phyloP scores from a whole-genome alignment of 2,329 filamentous ascomycete genomes.

The Salinomyces thailandicus region DNA sequence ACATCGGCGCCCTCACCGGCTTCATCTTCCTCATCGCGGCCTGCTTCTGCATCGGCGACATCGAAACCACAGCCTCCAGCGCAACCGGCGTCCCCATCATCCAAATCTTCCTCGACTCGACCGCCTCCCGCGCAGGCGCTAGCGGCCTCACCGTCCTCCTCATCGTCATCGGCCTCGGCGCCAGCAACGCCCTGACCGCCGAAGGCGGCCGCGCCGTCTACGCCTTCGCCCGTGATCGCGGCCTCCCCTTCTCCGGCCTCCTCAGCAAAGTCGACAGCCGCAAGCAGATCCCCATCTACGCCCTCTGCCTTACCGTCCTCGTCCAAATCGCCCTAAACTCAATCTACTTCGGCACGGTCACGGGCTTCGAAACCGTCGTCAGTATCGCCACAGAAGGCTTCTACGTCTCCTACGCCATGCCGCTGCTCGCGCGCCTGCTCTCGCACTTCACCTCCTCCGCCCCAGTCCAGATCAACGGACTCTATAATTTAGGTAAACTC shows the following conservation, averaged over 20 bases:
- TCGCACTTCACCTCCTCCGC: slow-evolving; percentile 34
- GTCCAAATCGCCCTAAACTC: slow-evolving; percentile 45
- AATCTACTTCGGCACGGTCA: slow-evolving; percentile 26
- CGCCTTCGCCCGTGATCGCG: slow-evolving; percentile 42
- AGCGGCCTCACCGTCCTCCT: slow-evolving; percentile 39
- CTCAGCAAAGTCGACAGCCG: slow-evolving; percentile 39
- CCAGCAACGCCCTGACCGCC: slow-evolving; percentile 37
- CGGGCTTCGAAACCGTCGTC: slow-evolving; percentile 41
- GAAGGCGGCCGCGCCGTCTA: slow-evolving; percentile 39
- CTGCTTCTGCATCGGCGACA: slow-evolving; percentile 44
- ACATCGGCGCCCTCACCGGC: slow-evolving; percentile 36
- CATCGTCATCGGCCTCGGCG: slow-evolving; percentile 38
- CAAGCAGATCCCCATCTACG: slow-evolving; percentile 40
- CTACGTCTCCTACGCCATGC: slow-evolving; percentile 47
- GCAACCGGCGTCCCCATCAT: slow-evolving; percentile 43
- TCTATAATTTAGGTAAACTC: slow-evolving; percentile 38
- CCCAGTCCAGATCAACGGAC: slow-evolving; percentile 31
- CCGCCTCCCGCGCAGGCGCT: slow-evolving; percentile 34
- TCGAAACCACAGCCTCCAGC: slow-evolving; percentile 35
- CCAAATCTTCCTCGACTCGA: slow-evolving; percentile 43
- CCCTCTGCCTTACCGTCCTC: slow-evolving; percentile 36
- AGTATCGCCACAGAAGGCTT: slow-evolving; percentile 49
- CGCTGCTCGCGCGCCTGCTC: slow-evolving; percentile 41
- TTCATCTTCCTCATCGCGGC: slow-evolving; percentile 39
- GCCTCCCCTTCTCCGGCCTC: slow-evolving; percentile 41